phyloP scores from a whole-genome alignment of 192 early-diverging fungal genomes.

The Phycomyces blakesleeanus region DNA sequence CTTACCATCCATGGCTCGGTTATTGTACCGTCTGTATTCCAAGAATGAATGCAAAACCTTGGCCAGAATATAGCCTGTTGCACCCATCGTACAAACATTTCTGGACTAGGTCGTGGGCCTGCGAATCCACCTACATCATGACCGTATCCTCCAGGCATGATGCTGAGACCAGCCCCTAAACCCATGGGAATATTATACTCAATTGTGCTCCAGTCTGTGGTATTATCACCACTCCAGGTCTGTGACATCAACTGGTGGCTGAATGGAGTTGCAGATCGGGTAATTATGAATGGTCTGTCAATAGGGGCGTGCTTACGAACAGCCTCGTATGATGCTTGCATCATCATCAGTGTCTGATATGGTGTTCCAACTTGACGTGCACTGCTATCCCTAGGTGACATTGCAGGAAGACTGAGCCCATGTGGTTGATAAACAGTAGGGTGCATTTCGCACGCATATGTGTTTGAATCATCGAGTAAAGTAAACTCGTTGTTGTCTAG shows the following conservation, averaged over 20 bases:
- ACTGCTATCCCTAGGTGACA: neutral
- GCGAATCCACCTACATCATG: slow-evolving; percentile 63
- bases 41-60: slow-evolving; percentile 61
- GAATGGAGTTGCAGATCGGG: slow-evolving; percentile 44
- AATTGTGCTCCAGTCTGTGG: slow-evolving; percentile 54
- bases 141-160: slow-evolving; percentile 49
- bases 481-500: slow-evolving; percentile 57
- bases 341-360: slow-evolving; percentile 55
- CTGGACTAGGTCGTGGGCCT: slow-evolving; percentile 47
- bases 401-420: neutral
- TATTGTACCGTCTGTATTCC: slow-evolving; percentile 50
- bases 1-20: slow-evolving; percentile 63
- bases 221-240: slow-evolving; percentile 61
- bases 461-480: slow-evolving; percentile 33
- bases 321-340: slow-evolving; percentile 53
- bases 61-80: slow-evolving; percentile 56
- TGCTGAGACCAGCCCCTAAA: slow-evolving; percentile 41
- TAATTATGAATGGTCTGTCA: slow-evolving; percentile 52
- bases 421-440: slow-evolving; percentile 3
- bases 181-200: slow-evolving; percentile 64
- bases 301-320: slow-evolving; percentile 33
- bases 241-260: slow-evolving; percentile 45
- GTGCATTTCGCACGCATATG: slow-evolving; percentile 40
- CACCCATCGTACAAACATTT: slow-evolving; percentile 60
- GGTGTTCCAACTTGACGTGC: slow-evolving; percentile 39